Evolutionary conservation across 208 protist species (phyloP), one percentile per base, ranked within the genome.

Genomic region (Angomonas ambiguus): DNA sequence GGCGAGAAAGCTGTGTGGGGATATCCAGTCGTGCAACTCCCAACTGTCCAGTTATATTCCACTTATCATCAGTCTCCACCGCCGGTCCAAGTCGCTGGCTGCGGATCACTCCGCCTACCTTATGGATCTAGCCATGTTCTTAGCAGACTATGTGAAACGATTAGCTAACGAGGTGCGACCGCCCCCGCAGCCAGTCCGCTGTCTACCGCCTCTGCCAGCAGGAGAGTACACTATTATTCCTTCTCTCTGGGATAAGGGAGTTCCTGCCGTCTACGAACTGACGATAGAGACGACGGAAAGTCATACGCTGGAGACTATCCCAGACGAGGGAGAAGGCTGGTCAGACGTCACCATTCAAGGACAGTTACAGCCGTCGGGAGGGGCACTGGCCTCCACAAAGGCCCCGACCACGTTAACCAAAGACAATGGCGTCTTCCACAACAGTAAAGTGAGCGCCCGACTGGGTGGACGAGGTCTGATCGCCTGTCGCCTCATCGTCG

Each of bases 151-250:
- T 49, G 69, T 79, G 20, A 72, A 82, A 64, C 65, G 57, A 53
- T 55, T 70, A 16, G 73, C 79, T 25, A 55, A 60, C 27, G 62
- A 34, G 13, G 67, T 76, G 33, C 72, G 65, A 20, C 41, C 58
- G 16, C 25, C 60, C 41, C 74, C 57, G 60, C 62, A 59, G 25
- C 74, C 67, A 28, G 67, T 56, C 62, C 64, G 45, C 67, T 60
- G 53, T 34, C 64, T 82, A 35, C 67, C 74, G 1, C 77, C 74
- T 20, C 66, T 94, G 22, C 85, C 88, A 10, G 70, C 78, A 0
- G 88, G 88, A 18, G 81, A 91, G 33, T 94, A 94, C 72, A 76
- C 79, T 2, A 63, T 94, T 41, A 72, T 90, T 32, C 75, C 81
- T 0, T 78, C 74, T 16, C 72, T 87, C 32, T 89, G 81, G 80